These are phyloP conservation scores for Tremellales sp. DNA, from an alignment of 1,284 basidiomycete species.

Conservation along the genomic window DNA sequence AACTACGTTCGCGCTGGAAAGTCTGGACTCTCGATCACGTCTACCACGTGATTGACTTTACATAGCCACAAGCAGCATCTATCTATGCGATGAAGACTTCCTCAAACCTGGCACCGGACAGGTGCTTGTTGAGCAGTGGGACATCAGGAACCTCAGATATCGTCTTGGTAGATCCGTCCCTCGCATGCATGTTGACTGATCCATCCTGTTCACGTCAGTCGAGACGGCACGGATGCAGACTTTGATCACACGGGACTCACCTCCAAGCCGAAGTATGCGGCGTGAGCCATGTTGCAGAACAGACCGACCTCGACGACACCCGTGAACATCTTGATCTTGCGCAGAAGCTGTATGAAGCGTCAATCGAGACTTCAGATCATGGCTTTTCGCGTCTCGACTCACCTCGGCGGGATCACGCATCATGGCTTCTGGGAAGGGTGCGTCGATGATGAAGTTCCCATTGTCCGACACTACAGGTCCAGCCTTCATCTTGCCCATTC, in stretches of 20 bases:
- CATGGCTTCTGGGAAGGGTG: slow-evolving; percentile 68
- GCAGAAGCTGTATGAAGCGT: slow-evolving; percentile 58
- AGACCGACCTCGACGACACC: slow-evolving; percentile 96
- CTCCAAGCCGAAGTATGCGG: slow-evolving; percentile 94
- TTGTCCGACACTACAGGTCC: slow-evolving; percentile 95
- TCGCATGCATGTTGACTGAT: slow-evolving; percentile 44
- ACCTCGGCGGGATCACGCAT: slow-evolving; percentile 70
- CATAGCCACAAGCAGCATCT: no score
- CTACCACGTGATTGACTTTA: no score
- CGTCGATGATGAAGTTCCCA: slow-evolving; percentile 91
- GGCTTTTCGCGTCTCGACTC: slow-evolving; percentile 26
- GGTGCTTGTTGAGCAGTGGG: slow-evolving; percentile 6
- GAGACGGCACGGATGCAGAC: slow-evolving; percentile 16
- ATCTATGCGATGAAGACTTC: background rate
- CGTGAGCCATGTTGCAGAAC: slow-evolving; percentile 89
- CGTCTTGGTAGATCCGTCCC: slow-evolving; percentile 41
- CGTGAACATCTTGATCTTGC: slow-evolving; percentile 79
- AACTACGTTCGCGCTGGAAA: no score
- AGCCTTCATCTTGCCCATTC: slow-evolving; percentile 65
- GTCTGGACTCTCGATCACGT: no score
- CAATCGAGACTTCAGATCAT: no score
- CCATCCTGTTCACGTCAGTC: slow-evolving; percentile 39
- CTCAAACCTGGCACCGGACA: background rate
- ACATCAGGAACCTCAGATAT: slow-evolving; percentile 37
- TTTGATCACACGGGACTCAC: slow-evolving; percentile 48